These are phyloP conservation scores for Lactarius hatsudake DNA, from an alignment of 768 basidiomycete species.

Conservation along the genomic window DNA sequence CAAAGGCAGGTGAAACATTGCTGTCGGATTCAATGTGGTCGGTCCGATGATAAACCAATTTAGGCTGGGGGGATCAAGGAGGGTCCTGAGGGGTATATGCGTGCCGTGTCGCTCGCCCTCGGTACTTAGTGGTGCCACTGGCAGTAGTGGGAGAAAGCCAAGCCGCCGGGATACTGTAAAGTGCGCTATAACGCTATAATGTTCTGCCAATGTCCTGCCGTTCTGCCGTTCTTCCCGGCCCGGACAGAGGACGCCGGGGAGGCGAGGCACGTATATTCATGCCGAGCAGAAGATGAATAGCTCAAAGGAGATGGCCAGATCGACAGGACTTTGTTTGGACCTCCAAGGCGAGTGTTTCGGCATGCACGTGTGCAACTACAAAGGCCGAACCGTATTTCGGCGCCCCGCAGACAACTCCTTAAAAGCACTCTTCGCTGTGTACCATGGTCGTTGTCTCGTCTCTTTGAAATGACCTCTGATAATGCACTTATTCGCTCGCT, in stretches of 20 bases:
- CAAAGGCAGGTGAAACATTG: neutral
- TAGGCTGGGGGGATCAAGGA: neutral
- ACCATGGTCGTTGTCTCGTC: neutral
- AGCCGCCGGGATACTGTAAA: neutral
- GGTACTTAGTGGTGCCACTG: no score
- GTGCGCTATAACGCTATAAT: neutral
- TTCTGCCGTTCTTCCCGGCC: no score
- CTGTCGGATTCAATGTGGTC: neutral
- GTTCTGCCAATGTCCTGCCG: no score
- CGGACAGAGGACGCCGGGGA: neutral
- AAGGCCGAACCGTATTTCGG: neutral
- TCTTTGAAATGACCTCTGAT: neutral
- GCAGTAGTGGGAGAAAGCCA: neutral
- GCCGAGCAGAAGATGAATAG: no score
- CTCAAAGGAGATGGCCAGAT: neutral
- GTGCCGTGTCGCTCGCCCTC: neutral
- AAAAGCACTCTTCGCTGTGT: neutral
- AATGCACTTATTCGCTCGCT: neutral
- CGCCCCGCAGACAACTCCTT: neutral
- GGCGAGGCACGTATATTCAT: no score
- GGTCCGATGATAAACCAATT: neutral
- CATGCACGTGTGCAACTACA: neutral
- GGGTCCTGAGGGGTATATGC: neutral
- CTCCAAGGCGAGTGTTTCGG: neutral
- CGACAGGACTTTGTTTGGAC: neutral